A percentile compares a stretch with the other conserved stretches of the same genome.
These are phyloP conservation scores for Claviceps cyperi DNA, from an alignment of 2,329 filamentous ascomycete genomes.

Conservation along the genomic window DNA sequence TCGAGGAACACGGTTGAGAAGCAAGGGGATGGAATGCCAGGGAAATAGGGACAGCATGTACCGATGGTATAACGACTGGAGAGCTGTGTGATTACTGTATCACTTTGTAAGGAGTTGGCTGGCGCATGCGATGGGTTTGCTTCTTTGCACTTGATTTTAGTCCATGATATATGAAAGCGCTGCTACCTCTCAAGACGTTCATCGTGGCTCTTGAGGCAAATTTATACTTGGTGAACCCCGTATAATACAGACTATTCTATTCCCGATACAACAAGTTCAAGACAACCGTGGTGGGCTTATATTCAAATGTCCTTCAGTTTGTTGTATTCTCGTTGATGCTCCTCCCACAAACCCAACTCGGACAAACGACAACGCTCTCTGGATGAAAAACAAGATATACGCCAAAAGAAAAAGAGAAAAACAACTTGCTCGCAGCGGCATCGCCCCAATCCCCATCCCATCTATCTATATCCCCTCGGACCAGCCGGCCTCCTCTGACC, in stretches of 20 bases:
- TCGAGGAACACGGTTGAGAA: conserved; percentile 22
- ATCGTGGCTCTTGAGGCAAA: no score
- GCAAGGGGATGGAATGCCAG: conserved; percentile 22
- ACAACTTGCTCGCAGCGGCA: no score
- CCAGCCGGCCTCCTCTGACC: conserved; percentile 25
- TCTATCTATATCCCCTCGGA: conserved; percentile 24
- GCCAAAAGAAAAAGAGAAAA: no score
- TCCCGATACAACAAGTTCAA: no score
- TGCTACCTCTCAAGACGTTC: no score
- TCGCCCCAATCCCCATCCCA: not conserved
- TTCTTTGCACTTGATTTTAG: not conserved
- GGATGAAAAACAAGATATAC: not conserved
- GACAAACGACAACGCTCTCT: not conserved
- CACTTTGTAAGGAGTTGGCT: not conserved
- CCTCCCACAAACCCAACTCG: no score
- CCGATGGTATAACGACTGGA: not conserved
- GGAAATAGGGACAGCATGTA: conserved; percentile 10
- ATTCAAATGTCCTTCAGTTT: no score
- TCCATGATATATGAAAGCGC: not conserved
- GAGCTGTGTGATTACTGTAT: not conserved
- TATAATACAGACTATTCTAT: no score
- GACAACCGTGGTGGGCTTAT: no score
- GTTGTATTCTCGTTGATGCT: no score
- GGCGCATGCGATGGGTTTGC: not conserved
- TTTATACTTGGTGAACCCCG: no score